phyloP scores from a whole-genome alignment of 1,284 basidiomycete species.

The Ganoderma leucocontextum region DNA sequence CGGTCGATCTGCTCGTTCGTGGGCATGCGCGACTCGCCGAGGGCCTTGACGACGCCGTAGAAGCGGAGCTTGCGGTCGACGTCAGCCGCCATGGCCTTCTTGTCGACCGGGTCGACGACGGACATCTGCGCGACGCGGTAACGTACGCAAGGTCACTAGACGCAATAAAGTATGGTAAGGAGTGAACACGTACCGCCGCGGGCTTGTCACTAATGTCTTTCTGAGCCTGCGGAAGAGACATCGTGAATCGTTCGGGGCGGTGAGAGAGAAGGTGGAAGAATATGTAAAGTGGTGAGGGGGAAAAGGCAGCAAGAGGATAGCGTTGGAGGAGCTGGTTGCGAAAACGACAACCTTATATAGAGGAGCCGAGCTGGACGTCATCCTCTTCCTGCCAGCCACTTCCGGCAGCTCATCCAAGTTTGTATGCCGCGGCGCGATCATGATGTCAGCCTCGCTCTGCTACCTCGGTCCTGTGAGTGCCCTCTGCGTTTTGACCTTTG shows the following conservation, averaged over 20 bases:
- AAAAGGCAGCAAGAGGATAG: neutral
- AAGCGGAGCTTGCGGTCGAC: conserved; percentile 76
- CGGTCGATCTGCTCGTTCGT: conserved; percentile 83
- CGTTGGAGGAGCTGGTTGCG: neutral
- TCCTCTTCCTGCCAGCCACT: neutral
- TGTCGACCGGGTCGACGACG: conserved; percentile 68
- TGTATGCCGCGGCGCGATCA: neutral
- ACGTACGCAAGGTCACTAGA: neutral
- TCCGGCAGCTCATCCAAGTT: neutral
- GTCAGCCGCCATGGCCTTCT: conserved; percentile 60
- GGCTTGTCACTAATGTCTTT: conserved; percentile 70
- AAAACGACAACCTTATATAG: neutral
- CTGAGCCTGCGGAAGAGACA: conserved; percentile 69
- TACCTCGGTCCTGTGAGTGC: neutral
- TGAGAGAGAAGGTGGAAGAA: neutral
- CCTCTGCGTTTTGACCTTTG: neutral
- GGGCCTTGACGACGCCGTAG: conserved; percentile 82
- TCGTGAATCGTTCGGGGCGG: conserved; percentile 35
- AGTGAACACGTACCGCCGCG: conserved; percentile 33
- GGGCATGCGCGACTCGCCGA: conserved; percentile 82
- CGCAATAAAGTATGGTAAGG: neutral
- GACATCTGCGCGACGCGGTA: conserved; percentile 45
- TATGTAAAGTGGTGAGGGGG: neutral
- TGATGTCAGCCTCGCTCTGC: neutral
- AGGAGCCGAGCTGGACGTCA: neutral